These are phyloP conservation scores for Arachis stenosperma DNA, from an alignment of 306 rosid species.

Conservation along the genomic window DNA sequence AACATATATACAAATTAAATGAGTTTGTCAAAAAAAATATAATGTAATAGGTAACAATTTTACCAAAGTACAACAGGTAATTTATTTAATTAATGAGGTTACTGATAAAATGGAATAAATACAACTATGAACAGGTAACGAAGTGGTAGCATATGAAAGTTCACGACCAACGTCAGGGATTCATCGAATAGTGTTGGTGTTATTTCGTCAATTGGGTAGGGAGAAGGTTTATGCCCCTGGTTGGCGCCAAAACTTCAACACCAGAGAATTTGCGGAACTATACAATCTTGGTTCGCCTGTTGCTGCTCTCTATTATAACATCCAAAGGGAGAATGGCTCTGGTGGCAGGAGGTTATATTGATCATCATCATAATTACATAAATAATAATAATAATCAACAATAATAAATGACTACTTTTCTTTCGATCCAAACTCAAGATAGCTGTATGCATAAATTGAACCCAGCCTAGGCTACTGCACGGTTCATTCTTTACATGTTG, in stretches of 20 bases:
- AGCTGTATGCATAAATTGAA: too few relatives aligned
- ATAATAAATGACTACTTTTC: too few relatives aligned
- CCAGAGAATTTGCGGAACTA: conserved; percentile 75
- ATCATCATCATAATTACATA: background rate
- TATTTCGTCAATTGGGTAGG: conserved; percentile 73
- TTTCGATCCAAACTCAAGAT: background rate
- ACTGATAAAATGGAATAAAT: too few relatives aligned
- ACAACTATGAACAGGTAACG: conserved; percentile 50
- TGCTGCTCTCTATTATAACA: conserved; percentile 66
- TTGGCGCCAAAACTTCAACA: conserved; percentile 89
- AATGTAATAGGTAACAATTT: too few relatives aligned
- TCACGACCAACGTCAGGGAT: conserved; percentile 77
- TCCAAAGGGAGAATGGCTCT: conserved; percentile 77
- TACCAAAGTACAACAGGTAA: too few relatives aligned
- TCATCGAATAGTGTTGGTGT: conserved; percentile 62
- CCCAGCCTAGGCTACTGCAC: too few relatives aligned
- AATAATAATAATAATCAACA: too few relatives aligned
- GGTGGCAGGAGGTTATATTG: conserved; percentile 69
- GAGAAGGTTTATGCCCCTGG: conserved; percentile 85
- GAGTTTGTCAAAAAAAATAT: background rate
- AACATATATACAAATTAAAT: background rate
- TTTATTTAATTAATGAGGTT: too few relatives aligned
- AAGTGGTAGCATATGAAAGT: conserved; percentile 69
- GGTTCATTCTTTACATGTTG: too few relatives aligned
- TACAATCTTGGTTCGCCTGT: conserved; percentile 83